These are phyloP conservation scores for Tricholoma saponaceum DNA, from an alignment of 768 basidiomycete genomes.

Conservation along the genomic window DNA sequence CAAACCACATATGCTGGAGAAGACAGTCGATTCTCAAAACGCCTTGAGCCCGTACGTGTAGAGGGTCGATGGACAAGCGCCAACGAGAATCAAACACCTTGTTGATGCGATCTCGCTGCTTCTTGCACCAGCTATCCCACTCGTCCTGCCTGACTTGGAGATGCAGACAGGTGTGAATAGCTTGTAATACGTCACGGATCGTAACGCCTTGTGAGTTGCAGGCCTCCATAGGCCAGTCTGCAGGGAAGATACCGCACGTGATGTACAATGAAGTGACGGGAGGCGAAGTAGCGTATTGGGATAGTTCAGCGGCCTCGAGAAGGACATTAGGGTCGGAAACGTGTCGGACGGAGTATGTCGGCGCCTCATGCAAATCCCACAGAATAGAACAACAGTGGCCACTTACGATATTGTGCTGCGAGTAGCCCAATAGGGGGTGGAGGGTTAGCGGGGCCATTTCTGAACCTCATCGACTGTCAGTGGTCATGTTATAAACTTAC, in stretches of 20 bases:
- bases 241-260: conserved; percentile 42
- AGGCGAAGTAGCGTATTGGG: conserved; percentile 41
- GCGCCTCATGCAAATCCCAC: conserved; percentile 50
- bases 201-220: conserved; percentile 45
- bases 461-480: conserved; percentile 13
- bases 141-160: conserved; percentile 35
- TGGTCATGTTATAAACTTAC: conserved; percentile 37
- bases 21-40: conserved; percentile 48
- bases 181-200: conserved; percentile 44
- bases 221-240: conserved; percentile 37
- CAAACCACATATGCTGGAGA: conserved; percentile 44
- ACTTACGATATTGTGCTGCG: conserved; percentile 25
- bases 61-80: conserved; percentile 31
- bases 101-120: conserved; percentile 40
- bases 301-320: conserved; percentile 29
- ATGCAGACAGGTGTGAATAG: conserved; percentile 38
- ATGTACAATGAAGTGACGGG: conserved; percentile 33
- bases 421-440: conserved; percentile 35
- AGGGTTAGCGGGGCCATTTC: conserved; percentile 19
- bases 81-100: conserved; percentile 43
- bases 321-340: conserved; percentile 19
- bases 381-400: conserved; percentile 28
- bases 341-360: conserved; percentile 24
- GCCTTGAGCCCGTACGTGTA: conserved; percentile 32
- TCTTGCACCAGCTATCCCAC: conserved; percentile 37